phyloP scores from a whole-genome alignment of 257 asterid genomes.

The Pogostemon cablin region DNA sequence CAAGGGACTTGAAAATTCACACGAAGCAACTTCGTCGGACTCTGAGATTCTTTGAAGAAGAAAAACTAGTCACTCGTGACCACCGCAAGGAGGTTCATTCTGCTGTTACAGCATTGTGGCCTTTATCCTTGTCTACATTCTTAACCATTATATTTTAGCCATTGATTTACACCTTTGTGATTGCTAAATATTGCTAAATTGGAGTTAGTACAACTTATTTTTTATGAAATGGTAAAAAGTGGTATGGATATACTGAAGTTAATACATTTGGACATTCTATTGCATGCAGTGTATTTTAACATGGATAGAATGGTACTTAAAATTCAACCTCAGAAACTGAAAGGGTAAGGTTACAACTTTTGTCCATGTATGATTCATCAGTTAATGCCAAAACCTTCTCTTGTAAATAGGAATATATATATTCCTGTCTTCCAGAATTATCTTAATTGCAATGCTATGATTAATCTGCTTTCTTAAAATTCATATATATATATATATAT shows the following conservation, averaged over 20 bases:
- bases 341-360: not conserved
- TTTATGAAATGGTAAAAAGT: conserved; percentile 12
- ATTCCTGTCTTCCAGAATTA: not conserved
- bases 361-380: not conserved
- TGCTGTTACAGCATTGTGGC: conserved; percentile 41
- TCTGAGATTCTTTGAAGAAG: conserved; percentile 92
- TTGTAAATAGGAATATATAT: not conserved
- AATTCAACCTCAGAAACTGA: not conserved
- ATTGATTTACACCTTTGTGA: conserved; percentile 29
- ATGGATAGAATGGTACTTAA: not conserved
- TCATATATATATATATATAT: not conserved
- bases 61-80: conserved; percentile 87
- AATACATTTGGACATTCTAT: conserved; percentile 19
- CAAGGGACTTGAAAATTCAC: conserved; percentile 95
- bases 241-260: conserved; percentile 2
- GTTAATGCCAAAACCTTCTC: conserved; percentile 9
- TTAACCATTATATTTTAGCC: conserved; percentile 29
- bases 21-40: conserved; percentile 95
- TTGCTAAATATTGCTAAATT: not conserved
- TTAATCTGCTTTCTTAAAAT: not conserved
- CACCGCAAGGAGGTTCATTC: conserved; percentile 90
- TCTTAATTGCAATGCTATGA: conserved; percentile 14
- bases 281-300: conserved; percentile 6
- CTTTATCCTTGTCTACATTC: conserved; percentile 28
- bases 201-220: conserved; percentile 9